Evolutionary conservation across 306 rosid genomes (phyloP), one percentile per base, ranked within the genome.

Genomic region (Senna siamea): DNA sequence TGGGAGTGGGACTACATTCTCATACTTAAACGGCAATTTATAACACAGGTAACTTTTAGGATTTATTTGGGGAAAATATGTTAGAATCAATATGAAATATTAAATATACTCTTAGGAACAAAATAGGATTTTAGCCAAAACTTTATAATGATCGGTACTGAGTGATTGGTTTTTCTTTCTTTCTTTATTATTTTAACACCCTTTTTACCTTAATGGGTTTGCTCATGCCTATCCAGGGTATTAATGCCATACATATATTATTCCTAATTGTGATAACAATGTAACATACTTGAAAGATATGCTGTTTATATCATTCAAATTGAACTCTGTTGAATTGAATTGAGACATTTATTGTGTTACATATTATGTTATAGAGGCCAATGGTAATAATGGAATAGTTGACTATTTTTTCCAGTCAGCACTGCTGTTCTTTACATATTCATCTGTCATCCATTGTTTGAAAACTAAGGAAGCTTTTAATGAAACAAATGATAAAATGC

Each of bases 401-500:
- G 56, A 12, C 51, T 44, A 44, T 11, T 23, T 55, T n/a, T 55
- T 55, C 61, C 37, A 23, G 35, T 10, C 32, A 55, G 61, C 37
- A 55, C 3, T 23, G 8, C 61, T 55, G 17, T 55, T 55, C 61
- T 23, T 5, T 40, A 1, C 2, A 15, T 28, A 23, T 23, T 55
- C 17, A 6, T 14, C 44, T 34, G n/a, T 17, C 44, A 38, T 50
- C 28, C 46, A 35, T 26, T 65, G 4, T 47, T 66, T 66, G 1
- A 26, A 66, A 41, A 43, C 26, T 9, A 63, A 10, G 22, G 41
- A 15, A 50, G 46, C 44, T 14, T 67, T 34, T 43, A 51, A 60
- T 61, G 4, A 48, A 57, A 71, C 48, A 58, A 54, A 15, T 6
- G 1, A 59, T 34, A 52, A 68, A 77, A 35, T 68, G 35, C 26